Evolutionary conservation across 495 filamentous ascomycete species (phyloP), one percentile per base, ranked within the genome.

Genomic region (Penicillium taxi): DNA sequence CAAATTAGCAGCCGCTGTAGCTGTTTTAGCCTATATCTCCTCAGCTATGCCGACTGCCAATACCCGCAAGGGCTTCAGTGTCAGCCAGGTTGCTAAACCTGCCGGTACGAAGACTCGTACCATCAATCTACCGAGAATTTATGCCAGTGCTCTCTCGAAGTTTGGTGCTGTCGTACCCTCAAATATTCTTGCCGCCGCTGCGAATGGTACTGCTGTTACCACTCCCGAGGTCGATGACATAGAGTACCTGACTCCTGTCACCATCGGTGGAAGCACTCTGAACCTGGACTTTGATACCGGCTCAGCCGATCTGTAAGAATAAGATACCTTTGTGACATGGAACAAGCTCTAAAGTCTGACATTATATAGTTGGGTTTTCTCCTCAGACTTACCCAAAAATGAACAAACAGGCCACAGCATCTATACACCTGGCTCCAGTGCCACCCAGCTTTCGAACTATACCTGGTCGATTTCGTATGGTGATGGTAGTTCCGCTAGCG

Each of bases 241-340:
- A 21, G 74, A 82, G 55, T 89, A 84, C 45, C 52, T 87, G 42
- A 73, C 70, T 17, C 80, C 81, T 11, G 80, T 87, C 35, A 66
- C 58, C 2, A 65, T 87, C 41, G 84, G 84, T 40, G 61, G 62
- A 9, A 74, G 77, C 35, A 72, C 66, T 4, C 52, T 86, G 46
- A 71, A 78, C 47, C 49, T 88, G 39, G 78, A 86, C 52, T 71
- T 86, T 48, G 84, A 89, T 53, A 86, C 84, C 26, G 84, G 84
- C 3, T 82, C 77, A 25, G 74, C 79, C 27, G 84, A 89, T 61
- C 73, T 89, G 69, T 86, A 57, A 64, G 74, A n/a, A n/a, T n/a
- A n/a, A n/a, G n/a, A n/a, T n/a, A n/a, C 22, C 22, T 11, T 6
- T 11, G 22, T 24, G n/a, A n/a, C n/a, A 24, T 24, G 22, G 6